phyloP scores from a whole-genome alignment of 2,329 filamentous ascomycete genomes.

The Dendryphion nanum region DNA sequence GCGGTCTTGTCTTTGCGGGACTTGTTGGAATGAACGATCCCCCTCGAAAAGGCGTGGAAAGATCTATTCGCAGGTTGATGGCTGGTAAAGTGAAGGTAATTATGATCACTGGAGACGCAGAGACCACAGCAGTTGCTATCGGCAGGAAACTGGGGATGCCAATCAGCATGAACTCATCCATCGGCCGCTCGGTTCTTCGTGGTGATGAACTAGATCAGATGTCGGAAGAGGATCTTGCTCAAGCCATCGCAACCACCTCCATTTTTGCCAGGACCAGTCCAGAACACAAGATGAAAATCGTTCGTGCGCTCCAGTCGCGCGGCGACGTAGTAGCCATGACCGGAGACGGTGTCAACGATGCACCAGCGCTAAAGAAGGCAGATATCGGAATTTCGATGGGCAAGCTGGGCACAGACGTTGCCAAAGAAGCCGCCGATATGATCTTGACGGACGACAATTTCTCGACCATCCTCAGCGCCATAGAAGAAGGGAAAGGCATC shows the following conservation, averaged over 20 bases:
- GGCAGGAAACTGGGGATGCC: constrained; percentile 94
- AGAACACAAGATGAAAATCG: constrained; percentile 97
- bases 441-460: constrained; percentile 88
- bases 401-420: constrained; percentile 89
- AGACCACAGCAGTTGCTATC: constrained; percentile 91
- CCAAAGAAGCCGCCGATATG: constrained; percentile 95
- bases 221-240: constrained; percentile 78
- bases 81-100: constrained; percentile 94
- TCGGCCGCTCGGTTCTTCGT: constrained; percentile 70
- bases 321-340: constrained; percentile 99
- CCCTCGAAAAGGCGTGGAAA: constrained; percentile 83
- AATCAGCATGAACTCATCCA: constrained; percentile 60
- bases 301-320: constrained; percentile 82
- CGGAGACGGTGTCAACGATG: constrained; percentile 96
- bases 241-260: constrained; percentile 82
- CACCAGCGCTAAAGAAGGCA: constrained; percentile 91
- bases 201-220: constrained; percentile 94
- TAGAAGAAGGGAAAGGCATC: constrained; percentile 98
- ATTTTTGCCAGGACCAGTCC: constrained; percentile 96
- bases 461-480: constrained; percentile 87
- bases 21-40: constrained; percentile 97
- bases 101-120: constrained; percentile 98
- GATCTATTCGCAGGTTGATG: constrained; percentile 86
- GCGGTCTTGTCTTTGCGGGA: constrained; percentile 82
- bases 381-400: constrained; percentile 99